Conservation (phyloP, 257 asterid genomes). For the Nicotiana noctiflora region DNA sequence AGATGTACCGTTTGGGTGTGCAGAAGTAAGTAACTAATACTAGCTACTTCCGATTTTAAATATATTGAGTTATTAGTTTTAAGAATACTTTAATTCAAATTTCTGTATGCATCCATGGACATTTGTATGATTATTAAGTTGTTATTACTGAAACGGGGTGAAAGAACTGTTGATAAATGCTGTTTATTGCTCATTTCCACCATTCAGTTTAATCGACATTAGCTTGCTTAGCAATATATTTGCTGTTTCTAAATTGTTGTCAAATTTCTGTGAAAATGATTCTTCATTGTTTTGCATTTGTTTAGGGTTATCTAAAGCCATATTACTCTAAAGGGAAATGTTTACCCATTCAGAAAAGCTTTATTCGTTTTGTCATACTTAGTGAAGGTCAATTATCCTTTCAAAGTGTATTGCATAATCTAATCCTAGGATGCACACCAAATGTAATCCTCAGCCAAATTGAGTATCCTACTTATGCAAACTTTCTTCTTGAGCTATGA, state of each 20-base stretch:
- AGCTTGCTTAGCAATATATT: background rate
- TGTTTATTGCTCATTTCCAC: background rate
- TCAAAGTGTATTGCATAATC: background rate
- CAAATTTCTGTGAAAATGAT: background rate
- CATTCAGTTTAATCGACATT: background rate
- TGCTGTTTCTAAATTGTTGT: background rate
- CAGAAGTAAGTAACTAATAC: slow-evolving; percentile 53
- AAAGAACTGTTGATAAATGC: background rate
- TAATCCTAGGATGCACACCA: background rate
- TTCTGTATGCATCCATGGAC: background rate
- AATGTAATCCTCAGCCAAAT: background rate
- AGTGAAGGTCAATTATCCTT: background rate
- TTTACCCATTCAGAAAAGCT: background rate
- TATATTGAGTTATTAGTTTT: background rate
- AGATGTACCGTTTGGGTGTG: slow-evolving; percentile 69
- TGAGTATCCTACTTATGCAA: background rate
- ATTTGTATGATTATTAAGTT: too few relatives aligned
- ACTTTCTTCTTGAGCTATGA: background rate
- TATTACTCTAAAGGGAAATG: background rate
- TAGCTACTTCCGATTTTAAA: background rate
- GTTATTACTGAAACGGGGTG: background rate
- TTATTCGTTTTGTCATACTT: background rate
- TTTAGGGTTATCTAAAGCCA: background rate
- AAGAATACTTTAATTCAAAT: background rate
- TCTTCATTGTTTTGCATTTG: slow-evolving; percentile 3